Conservation (phyloP, 768 basidiomycete genomes). For the Cyathus striatus region DNA sequence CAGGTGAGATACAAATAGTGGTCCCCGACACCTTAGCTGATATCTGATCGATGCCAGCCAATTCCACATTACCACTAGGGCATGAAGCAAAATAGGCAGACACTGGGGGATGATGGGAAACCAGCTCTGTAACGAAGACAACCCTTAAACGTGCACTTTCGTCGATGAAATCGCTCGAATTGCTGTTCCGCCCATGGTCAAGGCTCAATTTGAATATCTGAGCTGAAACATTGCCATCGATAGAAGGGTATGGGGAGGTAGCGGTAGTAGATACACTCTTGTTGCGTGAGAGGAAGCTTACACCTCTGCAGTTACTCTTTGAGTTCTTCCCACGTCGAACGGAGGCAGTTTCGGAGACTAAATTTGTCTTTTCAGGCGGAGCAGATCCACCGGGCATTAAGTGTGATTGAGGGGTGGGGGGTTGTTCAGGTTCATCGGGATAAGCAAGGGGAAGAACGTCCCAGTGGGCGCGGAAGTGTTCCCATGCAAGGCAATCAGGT, state of each 20-base stretch:
- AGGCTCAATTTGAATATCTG: slow-evolving; percentile 59
- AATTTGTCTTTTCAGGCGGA: slow-evolving; percentile 11
- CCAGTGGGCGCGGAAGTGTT: slow-evolving; percentile 89
- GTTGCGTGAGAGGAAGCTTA: slow-evolving; percentile 52
- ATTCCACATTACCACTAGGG: slow-evolving; percentile 66
- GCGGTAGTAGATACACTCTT: slow-evolving; percentile 52
- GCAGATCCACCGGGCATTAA: slow-evolving; percentile 17
- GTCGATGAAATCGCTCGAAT: slow-evolving; percentile 7
- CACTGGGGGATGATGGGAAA: slow-evolving; percentile 96
- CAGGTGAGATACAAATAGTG: slow-evolving; percentile 76
- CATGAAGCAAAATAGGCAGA: slow-evolving; percentile 80
- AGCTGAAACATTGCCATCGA: slow-evolving; percentile 57
- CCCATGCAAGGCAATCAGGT: slow-evolving; percentile 29
- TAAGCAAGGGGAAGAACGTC: slow-evolving; percentile 63
- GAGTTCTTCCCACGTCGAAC: slow-evolving; percentile 56
- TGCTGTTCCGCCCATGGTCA: slow-evolving; percentile 22
- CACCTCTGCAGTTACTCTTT: slow-evolving; percentile 53
- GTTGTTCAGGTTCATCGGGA: slow-evolving; percentile 38
- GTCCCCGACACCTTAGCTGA: slow-evolving; percentile 89
- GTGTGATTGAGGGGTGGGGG: slow-evolving; percentile 41
- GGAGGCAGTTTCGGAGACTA: slow-evolving; percentile 46
- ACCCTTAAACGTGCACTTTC: slow-evolving; percentile 27
- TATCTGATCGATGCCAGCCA: slow-evolving; percentile 88
- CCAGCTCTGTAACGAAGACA: slow-evolving; percentile 85
- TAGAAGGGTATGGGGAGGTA: slow-evolving; percentile 35